These are phyloP conservation scores for Diaporthe ilicicola DNA, from an alignment of 2,329 filamentous ascomycete species.

Conservation along the genomic window DNA sequence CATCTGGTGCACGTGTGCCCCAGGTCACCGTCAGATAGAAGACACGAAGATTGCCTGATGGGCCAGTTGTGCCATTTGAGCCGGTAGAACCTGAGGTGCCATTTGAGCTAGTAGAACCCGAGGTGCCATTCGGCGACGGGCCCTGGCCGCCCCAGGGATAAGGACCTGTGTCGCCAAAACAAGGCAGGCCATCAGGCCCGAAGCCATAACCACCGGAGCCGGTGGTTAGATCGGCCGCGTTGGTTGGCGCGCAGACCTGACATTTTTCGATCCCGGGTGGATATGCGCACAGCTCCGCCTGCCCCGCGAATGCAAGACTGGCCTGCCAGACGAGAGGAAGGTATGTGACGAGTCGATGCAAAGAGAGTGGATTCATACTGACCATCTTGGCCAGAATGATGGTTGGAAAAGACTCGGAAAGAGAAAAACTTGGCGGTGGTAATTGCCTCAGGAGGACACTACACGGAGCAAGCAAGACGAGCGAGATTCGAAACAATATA, in stretches of 20 bases:
- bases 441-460: too few species aligned
- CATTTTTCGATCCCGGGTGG: not conserved
- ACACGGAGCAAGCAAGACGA: not conserved
- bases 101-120: not conserved
- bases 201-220: not conserved
- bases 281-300: not conserved
- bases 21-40: slow-evolving; percentile 2
- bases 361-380: not conserved
- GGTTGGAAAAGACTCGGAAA: not conserved
- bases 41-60: not conserved
- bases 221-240: not conserved
- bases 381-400: not conserved
- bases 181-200: not conserved
- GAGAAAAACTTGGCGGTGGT: too few species aligned
- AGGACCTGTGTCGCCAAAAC: not conserved
- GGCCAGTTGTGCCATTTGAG: not conserved
- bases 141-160: not conserved
- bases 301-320: not conserved
- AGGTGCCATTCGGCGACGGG: not conserved
- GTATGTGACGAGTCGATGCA: not conserved
- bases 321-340: not conserved
- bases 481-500: not conserved
- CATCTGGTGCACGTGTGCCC: not conserved
- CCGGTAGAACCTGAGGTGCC: not conserved
- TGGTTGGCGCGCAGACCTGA: not conserved